Evolutionary conservation across 148 eudicot species (phyloP).

Genomic region (Rhododendron griersonianum): DNA sequence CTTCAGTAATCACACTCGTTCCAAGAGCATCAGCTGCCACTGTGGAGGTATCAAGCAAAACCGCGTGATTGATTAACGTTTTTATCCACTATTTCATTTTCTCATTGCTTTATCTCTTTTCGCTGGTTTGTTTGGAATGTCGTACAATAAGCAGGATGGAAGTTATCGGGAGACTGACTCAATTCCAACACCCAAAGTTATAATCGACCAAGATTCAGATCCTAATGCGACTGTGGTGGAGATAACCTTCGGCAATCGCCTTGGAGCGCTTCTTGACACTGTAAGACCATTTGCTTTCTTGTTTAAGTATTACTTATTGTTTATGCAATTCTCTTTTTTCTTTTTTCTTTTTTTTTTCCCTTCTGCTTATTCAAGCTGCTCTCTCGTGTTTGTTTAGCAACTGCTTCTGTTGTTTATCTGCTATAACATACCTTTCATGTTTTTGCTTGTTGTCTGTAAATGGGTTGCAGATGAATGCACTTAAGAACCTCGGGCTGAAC

Average conservation of each 20-base stretch:
- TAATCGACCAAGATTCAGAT: conserved; percentile 86
- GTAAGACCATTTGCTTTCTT: conserved; percentile 33
- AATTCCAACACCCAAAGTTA: conserved; percentile 78
- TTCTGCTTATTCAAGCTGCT: neutral
- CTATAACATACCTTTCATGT: conserved; percentile 19
- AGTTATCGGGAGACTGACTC: conserved; percentile 56
- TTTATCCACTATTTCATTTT: neutral
- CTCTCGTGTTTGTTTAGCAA: neutral
- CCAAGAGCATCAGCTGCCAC: conserved; percentile 59
- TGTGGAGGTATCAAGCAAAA: conserved; percentile 58
- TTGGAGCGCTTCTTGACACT: conserved; percentile 93
- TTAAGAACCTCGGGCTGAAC: conserved; percentile 87
- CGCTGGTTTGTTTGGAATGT: neutral
- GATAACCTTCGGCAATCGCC: conserved; percentile 86
- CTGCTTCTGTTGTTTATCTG: conserved; percentile 9
- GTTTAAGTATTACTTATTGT: neutral
- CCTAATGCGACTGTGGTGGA: conserved; percentile 88
- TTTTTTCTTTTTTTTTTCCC: neutral
- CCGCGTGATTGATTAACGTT: neutral
- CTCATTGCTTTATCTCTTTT: neutral
- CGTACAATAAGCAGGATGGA: conserved; percentile 41
- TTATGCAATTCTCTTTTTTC: neutral
- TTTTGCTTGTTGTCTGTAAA: conserved; percentile 22
- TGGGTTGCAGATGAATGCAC: conserved; percentile 84
- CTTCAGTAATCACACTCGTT: conserved; percentile 25